These are phyloP conservation scores for Beta lomatogona DNA, from an alignment of 179 eudicot species.

Conservation along the genomic window DNA sequence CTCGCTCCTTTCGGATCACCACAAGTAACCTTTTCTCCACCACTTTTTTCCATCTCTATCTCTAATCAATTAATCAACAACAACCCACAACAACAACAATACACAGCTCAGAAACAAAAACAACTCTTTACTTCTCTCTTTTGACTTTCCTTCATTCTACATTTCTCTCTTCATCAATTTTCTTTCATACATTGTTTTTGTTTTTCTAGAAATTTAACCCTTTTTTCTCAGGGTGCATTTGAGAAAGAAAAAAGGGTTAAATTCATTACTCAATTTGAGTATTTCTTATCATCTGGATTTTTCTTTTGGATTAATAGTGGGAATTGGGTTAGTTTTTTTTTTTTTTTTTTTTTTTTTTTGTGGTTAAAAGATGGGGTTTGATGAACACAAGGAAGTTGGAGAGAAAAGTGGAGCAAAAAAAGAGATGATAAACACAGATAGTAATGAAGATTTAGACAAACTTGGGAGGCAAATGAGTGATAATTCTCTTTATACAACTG, in stretches of 20 bases:
- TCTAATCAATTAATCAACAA: constrained; percentile 8
- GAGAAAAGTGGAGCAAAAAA: constrained; percentile 26
- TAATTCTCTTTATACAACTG: constrained; percentile 34
- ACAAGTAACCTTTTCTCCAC: constrained; percentile 23
- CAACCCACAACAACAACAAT: neutral
- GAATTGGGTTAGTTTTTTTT: neutral
- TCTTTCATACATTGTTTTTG: neutral
- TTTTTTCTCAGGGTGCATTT: no score
- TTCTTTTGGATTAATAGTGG: neutral
- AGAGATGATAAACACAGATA: constrained; percentile 1
- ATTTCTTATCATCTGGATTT: constrained; percentile 17
- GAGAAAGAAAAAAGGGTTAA: no score
- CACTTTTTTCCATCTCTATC: neutral
- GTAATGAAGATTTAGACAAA: constrained; percentile 15
- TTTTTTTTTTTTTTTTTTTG: neutral
- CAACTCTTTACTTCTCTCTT: neutral
- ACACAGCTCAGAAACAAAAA: neutral
- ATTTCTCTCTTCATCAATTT: neutral
- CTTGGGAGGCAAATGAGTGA: constrained; percentile 45
- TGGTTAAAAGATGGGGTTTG: constrained; percentile 25
- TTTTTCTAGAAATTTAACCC: no score
- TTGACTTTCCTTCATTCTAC: neutral
- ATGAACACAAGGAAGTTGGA: constrained; percentile 32
- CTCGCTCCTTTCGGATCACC: constrained; percentile 33
- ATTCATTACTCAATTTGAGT: neutral